Base-by-base conservation (phyloP, 164 flowering plant species). In the Vitis labrusca region DNA sequence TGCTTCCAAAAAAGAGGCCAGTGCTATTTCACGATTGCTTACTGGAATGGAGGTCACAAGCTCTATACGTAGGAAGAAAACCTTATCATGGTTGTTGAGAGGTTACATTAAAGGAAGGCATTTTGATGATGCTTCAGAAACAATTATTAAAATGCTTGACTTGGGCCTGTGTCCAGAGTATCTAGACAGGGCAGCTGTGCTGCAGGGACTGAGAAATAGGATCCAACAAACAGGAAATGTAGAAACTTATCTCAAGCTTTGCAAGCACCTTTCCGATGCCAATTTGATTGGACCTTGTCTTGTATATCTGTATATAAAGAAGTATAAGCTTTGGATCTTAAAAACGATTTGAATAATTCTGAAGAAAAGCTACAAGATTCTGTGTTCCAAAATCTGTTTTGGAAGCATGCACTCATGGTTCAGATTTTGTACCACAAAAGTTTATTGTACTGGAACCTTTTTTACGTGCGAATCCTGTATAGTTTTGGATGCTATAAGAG, bases 61-160 rank as follows among this genome's bases (percentile, higher is more conserved):
- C 67, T 77, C 85, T 10, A 10, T 70, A 37, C 70, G 79, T 10
- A 83, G 82, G 77, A 92, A 84, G 81, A 91, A 85, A 73, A 87
- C 97, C 6, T 76, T 89, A 19, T 79, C 92, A 12, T 94, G 97
- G 98, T 74, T 94, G 78, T 75, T 94, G 59, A 83, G 98, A 76
- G 98, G 98, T 14, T 94, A 91, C 63, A 71, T 92, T 10, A 94
- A 92, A 85, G 98, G 97, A 7, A 90, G 89, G 9, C 89, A 94
- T 79, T 89, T 80, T 57, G 84, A 76, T 50, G 86, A 87, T 73
- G 97, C 97, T 73, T 91, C 93, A 9, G 87, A 85, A 71, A 78
- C 91, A 10, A 29, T 91, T 12, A 71, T 83, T 7, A 84, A 78
- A 64, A 92, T 94, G 98, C 90, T 94, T 9, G 86, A 89, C 63